Percentiles rank a stretch among this genome's conserved stretches.
These are phyloP conservation scores for Stachybotrys elegans DNA, from an alignment of 2,329 filamentous ascomycete species.

Conservation along the genomic window DNA sequence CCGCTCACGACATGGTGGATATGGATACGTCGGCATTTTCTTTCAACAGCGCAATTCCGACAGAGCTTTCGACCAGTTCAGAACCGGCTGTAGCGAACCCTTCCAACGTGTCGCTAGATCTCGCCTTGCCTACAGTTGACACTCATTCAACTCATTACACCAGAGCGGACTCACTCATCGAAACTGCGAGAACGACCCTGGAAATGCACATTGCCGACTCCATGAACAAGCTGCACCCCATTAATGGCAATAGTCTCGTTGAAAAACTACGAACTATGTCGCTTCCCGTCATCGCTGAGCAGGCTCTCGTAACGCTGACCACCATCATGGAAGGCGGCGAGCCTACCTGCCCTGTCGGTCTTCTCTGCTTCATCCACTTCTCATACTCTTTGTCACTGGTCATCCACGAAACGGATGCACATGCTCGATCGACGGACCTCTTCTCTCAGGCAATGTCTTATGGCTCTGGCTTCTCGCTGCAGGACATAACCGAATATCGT, in stretches of 20 bases:
- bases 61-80: constrained; percentile 27
- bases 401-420: constrained; percentile 35
- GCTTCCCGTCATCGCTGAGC: constrained; percentile 30
- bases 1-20: constrained; percentile 19
- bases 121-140: constrained; percentile 11
- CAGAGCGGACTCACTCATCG: constrained; percentile 30
- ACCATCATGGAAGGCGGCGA: constrained; percentile 32
- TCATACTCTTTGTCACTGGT: constrained; percentile 45
- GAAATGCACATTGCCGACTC: constrained; percentile 41
- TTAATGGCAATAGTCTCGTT: constrained; percentile 37
- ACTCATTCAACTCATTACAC: constrained; percentile 19
- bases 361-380: constrained; percentile 47
- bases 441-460: constrained; percentile 45
- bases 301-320: constrained; percentile 36
- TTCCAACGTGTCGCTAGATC: constrained; percentile 12
- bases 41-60: constrained; percentile 26
- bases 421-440: constrained; percentile 29
- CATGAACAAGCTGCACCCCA: constrained; percentile 32
- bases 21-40: constrained; percentile 31
- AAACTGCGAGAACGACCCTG: constrained; percentile 38
- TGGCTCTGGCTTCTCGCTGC: constrained; percentile 28
- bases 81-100: constrained; percentile 31
- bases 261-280: constrained; percentile 34
- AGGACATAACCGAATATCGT: constrained; percentile 34
- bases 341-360: constrained; percentile 33